Conservation (phyloP, 1,284 basidiomycete species). For the Porodaedalea pini region DNA sequence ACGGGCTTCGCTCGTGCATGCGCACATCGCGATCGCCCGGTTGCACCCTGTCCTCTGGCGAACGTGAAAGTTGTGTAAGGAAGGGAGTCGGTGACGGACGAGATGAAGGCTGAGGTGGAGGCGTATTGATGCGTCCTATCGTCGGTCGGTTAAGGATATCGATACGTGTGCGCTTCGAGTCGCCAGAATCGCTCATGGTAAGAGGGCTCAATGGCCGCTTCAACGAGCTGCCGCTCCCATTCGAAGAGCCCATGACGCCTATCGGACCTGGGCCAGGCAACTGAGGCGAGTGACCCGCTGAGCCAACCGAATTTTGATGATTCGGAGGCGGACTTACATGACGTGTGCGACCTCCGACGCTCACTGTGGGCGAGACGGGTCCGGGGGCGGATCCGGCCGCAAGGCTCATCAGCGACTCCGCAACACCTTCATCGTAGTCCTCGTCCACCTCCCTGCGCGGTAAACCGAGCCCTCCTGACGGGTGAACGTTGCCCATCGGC, state of each 20-base stretch:
- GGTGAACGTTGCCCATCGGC: slow-evolving; percentile 55
- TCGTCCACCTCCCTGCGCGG: slow-evolving; percentile 71
- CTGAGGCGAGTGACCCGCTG: slow-evolving; percentile 47
- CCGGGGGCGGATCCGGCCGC: slow-evolving; percentile 33
- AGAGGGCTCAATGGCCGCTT: slow-evolving; percentile 67
- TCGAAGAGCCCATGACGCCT: slow-evolving; percentile 23
- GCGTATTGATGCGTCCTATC: slow-evolving; percentile 26
- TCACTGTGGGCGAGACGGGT: slow-evolving; percentile 44
- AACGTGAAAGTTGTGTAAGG: slow-evolving; percentile 63
- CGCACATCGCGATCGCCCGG: slow-evolving; percentile 3
- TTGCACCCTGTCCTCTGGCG: slow-evolving; percentile 56
- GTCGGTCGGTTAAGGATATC: slow-evolving; percentile 42
- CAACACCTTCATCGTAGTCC: slow-evolving; percentile 77
- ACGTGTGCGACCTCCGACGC: slow-evolving; percentile 21
- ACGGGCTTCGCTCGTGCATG: slow-evolving; percentile 30
- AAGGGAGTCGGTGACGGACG: slow-evolving; percentile 73
- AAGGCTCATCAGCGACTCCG: slow-evolving; percentile 66
- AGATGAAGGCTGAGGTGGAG: slow-evolving; percentile 46
- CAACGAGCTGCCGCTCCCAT: slow-evolving; percentile 23
- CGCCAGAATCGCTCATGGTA: slow-evolving; percentile 25
- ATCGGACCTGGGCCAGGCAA: slow-evolving; percentile 29
- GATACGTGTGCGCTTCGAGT: slow-evolving; percentile 60
- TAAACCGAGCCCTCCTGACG: slow-evolving; percentile 30
- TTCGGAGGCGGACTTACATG: slow-evolving; percentile 43
- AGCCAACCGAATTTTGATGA: slow-evolving; percentile 56